Evolutionary conservation across 306 rosid genomes (phyloP).

Genomic region (Acacia crassicarpa): DNA sequence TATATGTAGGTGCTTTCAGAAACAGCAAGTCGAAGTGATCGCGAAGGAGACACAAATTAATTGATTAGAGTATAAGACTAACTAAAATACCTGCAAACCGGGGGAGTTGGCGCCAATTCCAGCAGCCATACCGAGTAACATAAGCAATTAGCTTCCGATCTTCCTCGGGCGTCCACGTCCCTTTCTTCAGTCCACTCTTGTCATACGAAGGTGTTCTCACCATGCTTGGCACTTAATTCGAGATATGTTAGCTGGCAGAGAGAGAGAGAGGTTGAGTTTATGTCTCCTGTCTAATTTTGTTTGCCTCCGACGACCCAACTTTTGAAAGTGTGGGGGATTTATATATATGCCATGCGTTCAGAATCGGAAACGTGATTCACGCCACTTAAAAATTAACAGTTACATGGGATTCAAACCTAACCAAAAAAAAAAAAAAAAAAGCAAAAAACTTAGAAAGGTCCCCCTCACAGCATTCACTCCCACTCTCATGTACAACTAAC

Average conservation of each 20-base stretch:
- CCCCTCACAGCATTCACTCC: neutral
- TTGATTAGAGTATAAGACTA: too few species aligned
- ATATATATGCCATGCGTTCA: neutral
- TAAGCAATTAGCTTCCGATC: slow-evolving; percentile 11
- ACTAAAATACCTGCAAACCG: neutral
- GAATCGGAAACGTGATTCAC: slow-evolving; percentile 20
- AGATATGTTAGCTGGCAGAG: neutral
- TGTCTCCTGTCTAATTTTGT: neutral
- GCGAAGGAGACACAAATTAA: neutral
- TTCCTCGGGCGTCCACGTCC: slow-evolving; percentile 6
- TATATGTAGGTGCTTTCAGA: neutral
- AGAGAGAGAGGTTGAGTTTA: neutral
- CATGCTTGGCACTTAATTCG: neutral
- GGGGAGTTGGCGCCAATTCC: slow-evolving; percentile 24
- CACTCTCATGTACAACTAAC: neutral
- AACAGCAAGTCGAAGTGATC: neutral
- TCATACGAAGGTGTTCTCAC: slow-evolving; percentile 5
- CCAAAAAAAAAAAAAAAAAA: too few species aligned
- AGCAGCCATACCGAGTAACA: slow-evolving; percentile 23
- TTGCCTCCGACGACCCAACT: neutral
- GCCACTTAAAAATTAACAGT: neutral
- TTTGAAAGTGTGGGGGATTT: neutral
- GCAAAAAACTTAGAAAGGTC: neutral
- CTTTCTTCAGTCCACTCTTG: slow-evolving; percentile 7
- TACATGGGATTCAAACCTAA: neutral